Evolutionary conservation across 192 early-diverging fungal species (phyloP), one percentile per base, ranked within the genome.

Genomic region (Coemansia sp.): DNA sequence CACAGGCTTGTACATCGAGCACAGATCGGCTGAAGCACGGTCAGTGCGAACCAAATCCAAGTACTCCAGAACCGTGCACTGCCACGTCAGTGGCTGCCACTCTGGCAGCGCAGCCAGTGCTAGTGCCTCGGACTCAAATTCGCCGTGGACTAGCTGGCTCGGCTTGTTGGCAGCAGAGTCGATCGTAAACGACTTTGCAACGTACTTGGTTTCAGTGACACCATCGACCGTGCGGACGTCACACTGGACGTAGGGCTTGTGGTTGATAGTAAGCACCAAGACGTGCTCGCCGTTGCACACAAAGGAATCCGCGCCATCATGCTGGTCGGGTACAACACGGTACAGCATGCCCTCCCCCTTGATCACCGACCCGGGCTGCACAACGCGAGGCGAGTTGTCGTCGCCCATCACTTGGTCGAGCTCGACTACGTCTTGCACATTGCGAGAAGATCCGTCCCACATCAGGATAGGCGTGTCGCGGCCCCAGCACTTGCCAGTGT

Each of bases 401-500:
- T 87, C 84, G 41, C 86, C 86, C 84, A 85, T 77, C 21, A 87
- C 63, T 57, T 53, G 60, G 50, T 85, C 84, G 9, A 68, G 69
- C 41, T 65, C 70, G 11, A 44, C 29, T 31, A 87, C 69, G 51
- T 73, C 70, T 68, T 87, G 84, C 27, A 87, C 86, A 51, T 44
- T 67, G 50, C 76, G 75, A 1, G 41, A 58, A 0, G 76, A 45
- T 11, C 86, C 86, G 60, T 85, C 82, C 27, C 50, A 60, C 86
- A 87, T 87, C 42, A 84, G 23, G 11, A 87, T 75, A 1, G 74
- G 72, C n/a, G 86, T 87, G 61, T 84, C 73, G 8, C 59, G 63
- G 25, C 74, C 78, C 70, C 77, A 86, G 67, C 78, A 84, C 70
- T 88, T 90, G 70, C 92, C 94, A 7, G 95, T 95, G 80, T 99